These are phyloP conservation scores for Lasiodiplodia sp. DNA, from an alignment of 2,329 filamentous ascomycete species.

Conservation along the genomic window DNA sequence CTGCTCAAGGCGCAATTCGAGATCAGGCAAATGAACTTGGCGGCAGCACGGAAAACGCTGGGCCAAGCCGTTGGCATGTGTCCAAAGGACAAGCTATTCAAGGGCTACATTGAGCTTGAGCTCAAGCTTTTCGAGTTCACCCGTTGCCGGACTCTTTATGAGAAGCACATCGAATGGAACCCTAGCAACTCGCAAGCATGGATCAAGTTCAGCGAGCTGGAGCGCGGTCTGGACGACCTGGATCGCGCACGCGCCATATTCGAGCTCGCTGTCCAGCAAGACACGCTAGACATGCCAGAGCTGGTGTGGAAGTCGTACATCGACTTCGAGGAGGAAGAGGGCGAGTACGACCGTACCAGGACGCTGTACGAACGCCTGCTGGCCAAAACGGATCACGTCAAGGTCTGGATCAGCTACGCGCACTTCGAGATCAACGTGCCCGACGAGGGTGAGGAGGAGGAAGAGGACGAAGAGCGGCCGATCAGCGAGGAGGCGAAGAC, in stretches of 20 bases:
- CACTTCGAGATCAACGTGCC: slow-evolving; percentile 96
- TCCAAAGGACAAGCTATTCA: slow-evolving; percentile 94
- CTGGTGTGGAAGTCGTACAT: slow-evolving; percentile 98
- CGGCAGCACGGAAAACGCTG: slow-evolving; percentile 83
- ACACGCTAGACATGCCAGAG: slow-evolving; percentile 93
- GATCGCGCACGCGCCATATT: slow-evolving; percentile 90
- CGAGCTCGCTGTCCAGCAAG: slow-evolving; percentile 84
- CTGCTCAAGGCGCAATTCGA: slow-evolving; percentile 93
- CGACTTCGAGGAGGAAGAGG: slow-evolving; percentile 96
- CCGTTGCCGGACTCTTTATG: slow-evolving; percentile 87
- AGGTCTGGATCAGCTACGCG: slow-evolving; percentile 99
- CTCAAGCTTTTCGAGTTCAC: slow-evolving; percentile 93
- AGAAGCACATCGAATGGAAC: slow-evolving; percentile 94
- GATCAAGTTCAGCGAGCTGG: slow-evolving; percentile 95
- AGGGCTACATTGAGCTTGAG: slow-evolving; percentile 91
- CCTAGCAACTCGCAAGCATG: slow-evolving; percentile 89
- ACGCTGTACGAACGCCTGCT: slow-evolving; percentile 88
- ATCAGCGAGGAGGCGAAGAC: slow-evolving; percentile 84
- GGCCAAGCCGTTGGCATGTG: slow-evolving; percentile 92
- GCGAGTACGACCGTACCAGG: slow-evolving; percentile 84
- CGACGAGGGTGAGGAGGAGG: slow-evolving; percentile 71
- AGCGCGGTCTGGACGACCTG: slow-evolving; percentile 87
- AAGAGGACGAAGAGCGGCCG: slow-evolving; percentile 65
- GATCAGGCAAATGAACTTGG: slow-evolving; percentile 82
- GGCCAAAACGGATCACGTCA: slow-evolving; percentile 96